A percentile compares a stretch with the other conserved stretches of the same genome.
Conservation (phyloP, 495 filamentous ascomycete species). For the Saxophila tyrrhenica region DNA sequence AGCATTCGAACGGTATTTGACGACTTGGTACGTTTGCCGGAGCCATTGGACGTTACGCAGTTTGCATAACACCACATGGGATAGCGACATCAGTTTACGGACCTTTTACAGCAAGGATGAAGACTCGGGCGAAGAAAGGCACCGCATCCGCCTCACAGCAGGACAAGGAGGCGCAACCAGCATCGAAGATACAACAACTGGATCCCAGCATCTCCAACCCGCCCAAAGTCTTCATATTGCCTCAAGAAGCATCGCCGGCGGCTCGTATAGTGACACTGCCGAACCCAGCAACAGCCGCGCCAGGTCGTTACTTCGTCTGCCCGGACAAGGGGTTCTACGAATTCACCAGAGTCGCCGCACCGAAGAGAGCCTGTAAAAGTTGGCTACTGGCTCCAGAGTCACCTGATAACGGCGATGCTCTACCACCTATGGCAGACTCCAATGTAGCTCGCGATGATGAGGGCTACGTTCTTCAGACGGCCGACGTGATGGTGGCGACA, state of each 20-base stretch:
- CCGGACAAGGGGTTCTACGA: slow-evolving; percentile 73
- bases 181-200: slow-evolving; percentile 3
- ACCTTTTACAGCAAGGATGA: slow-evolving; percentile 13
- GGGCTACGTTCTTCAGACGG: slow-evolving; percentile 45
- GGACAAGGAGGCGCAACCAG: background rate
- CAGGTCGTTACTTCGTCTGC: slow-evolving; percentile 68
- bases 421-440: slow-evolving; percentile 13
- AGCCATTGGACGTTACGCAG: no score
- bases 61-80: no score
- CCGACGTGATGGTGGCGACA: slow-evolving; percentile 70
- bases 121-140: slow-evolving; percentile 12
- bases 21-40: no score
- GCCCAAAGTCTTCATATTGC: slow-evolving; percentile 71
- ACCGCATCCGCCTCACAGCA: background rate
- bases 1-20: no score
- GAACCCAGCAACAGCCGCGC: slow-evolving; percentile 57
- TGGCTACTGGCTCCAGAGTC: slow-evolving; percentile 48
- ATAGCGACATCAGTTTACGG: no score
- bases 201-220: slow-evolving; percentile 28
- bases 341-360: slow-evolving; percentile 63
- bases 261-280: slow-evolving; percentile 64
- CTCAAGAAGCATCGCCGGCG: slow-evolving; percentile 48
- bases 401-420: background rate
- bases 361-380: slow-evolving; percentile 49
- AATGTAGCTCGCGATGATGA: slow-evolving; percentile 17